phyloP scores from a whole-genome alignment of 305 asterid genomes.

The Fraxinus latifolia region DNA sequence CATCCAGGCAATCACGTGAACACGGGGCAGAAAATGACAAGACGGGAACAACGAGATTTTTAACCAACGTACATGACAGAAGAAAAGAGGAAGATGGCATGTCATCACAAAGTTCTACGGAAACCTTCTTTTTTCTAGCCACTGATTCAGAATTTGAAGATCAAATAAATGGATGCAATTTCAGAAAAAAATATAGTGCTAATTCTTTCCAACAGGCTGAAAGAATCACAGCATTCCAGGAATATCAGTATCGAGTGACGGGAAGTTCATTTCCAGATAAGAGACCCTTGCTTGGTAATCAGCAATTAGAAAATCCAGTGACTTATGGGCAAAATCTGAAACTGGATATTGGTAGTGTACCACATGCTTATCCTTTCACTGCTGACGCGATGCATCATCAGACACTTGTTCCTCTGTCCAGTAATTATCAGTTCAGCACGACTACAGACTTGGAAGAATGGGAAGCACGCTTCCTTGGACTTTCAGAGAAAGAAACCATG shows the following conservation, averaged over 20 bases:
- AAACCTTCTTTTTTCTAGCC: conserved; percentile 57
- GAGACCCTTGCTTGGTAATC: conserved; percentile 14
- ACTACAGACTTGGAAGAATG: conserved; percentile 36
- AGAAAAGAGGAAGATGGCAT: conserved; percentile 56
- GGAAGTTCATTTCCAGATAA: conserved; percentile 30
- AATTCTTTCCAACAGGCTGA: conserved; percentile 34
- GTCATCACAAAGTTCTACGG: conserved; percentile 74
- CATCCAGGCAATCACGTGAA: conserved; percentile 37
- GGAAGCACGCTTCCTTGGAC: conserved; percentile 36
- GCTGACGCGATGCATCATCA: conserved; percentile 23
- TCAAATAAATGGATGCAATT: conserved; percentile 35
- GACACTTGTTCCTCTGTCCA: conserved; percentile 34
- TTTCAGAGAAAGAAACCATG: conserved; percentile 36
- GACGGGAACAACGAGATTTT: conserved; percentile 25
- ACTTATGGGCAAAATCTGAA: conserved; percentile 28
- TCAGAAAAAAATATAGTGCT: conserved; percentile 33
- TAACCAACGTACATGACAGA: conserved; percentile 31
- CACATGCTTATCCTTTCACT: conserved; percentile 29
- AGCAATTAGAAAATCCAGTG: conserved; percentile 36
- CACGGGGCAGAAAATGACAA: conserved; percentile 30
- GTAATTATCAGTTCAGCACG: conserved; percentile 37
- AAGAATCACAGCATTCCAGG: conserved; percentile 39
- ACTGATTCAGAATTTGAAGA: conserved; percentile 70
- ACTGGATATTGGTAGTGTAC: conserved; percentile 22
- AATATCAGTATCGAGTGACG: conserved; percentile 30